These are phyloP conservation scores for Penicillium subrubescens DNA, from an alignment of 495 filamentous ascomycete species.

Conservation along the genomic window DNA sequence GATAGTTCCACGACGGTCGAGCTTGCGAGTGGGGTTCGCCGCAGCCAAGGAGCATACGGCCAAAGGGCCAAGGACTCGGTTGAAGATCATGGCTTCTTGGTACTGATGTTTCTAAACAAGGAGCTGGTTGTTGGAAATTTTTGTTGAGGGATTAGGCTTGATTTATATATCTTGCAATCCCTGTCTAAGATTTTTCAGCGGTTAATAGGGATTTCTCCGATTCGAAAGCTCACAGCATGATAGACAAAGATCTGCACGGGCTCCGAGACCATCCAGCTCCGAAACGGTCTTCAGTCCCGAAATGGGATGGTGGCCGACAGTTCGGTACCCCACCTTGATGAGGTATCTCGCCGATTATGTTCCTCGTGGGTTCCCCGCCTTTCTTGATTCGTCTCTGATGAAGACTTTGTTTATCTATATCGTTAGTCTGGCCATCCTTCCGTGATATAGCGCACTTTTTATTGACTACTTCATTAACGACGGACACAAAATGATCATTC, in stretches of 20 bases:
- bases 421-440: not conserved
- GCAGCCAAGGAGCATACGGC: conserved; percentile 25
- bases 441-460: not conserved
- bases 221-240: not conserved
- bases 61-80: not conserved
- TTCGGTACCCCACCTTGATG: conserved; percentile 7
- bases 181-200: not conserved
- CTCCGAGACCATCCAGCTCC: conserved; percentile 8
- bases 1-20: conserved; percentile 39
- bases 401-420: not conserved
- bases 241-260: conserved; percentile 5
- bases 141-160: not conserved
- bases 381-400: conserved; percentile 12
- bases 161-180: not conserved
- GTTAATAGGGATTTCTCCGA: not conserved
- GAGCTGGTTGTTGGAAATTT: no score
- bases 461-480: not conserved
- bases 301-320: conserved; percentile 17
- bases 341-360: not conserved
- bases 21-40: conserved; percentile 11
- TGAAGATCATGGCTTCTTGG: conserved; percentile 8
- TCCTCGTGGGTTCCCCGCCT: conserved; percentile 16
- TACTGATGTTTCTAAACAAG: not conserved
- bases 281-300: conserved; percentile 20
- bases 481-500: not conserved